Evolutionary conservation across 805 yeast species (phyloP).

Genomic region (Suhomyces prunicola): DNA sequence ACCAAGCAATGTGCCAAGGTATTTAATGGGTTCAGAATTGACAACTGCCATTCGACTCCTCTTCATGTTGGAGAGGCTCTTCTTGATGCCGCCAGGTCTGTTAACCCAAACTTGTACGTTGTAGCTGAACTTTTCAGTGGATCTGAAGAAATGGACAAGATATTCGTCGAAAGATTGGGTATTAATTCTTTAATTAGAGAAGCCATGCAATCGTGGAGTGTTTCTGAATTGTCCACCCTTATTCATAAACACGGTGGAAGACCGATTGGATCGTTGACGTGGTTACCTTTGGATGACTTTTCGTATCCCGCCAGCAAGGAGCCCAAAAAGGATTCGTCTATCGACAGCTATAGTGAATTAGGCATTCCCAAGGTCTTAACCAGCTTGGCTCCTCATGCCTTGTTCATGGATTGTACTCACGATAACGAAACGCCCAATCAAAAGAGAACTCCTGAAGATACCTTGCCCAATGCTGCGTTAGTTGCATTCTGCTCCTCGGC

Average conservation of each 20-base stretch:
- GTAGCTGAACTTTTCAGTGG: conserved; percentile 96
- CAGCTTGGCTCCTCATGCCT: conserved; percentile 81
- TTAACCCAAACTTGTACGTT: conserved; percentile 82
- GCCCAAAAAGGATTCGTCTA: conserved; percentile 17
- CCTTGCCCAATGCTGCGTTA: conserved; percentile 90
- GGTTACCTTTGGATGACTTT: conserved; percentile 72
- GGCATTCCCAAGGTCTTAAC: conserved; percentile 65
- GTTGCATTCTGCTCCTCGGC: conserved; percentile 93
- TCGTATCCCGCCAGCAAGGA: conserved; percentile 59
- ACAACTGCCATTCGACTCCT: conserved; percentile 96
- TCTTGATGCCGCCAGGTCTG: conserved; percentile 81
- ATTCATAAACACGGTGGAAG: conserved; percentile 93
- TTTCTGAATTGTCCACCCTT: conserved; percentile 77
- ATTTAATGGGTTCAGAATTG: conserved; percentile 88
- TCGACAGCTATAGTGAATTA: conserved; percentile 48
- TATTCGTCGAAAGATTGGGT: conserved; percentile 88
- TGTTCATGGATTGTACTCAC: conserved; percentile 97
- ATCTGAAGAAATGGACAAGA: conserved; percentile 82
- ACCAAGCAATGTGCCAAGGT: conserved; percentile 65
- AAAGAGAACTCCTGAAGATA: conserved; percentile 89
- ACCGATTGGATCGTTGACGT: conserved; percentile 88
- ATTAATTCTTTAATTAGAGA: conserved; percentile 87
- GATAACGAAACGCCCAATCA: conserved; percentile 90
- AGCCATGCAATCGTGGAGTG: conserved; percentile 96
- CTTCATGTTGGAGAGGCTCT: conserved; percentile 88